Conservation (phyloP, 441 rosid species). For the Hura crepitans region DNA sequence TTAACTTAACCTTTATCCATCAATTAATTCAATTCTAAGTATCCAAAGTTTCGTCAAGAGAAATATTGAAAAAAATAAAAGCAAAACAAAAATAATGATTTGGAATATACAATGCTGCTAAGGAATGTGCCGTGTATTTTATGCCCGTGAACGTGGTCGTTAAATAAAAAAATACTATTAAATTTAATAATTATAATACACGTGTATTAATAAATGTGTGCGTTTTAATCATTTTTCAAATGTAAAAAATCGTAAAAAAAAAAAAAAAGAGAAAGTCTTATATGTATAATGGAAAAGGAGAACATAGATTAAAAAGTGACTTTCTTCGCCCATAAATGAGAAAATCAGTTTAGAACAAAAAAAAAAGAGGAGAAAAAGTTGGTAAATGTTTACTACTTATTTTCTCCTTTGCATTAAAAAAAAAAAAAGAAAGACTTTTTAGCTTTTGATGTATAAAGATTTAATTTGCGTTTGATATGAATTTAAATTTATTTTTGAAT, state of each 20-base stretch:
- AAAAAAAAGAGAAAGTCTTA: neutral
- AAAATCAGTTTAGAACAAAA: no score
- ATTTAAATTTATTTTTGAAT: no score
- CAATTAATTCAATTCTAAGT: neutral
- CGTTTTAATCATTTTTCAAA: no score
- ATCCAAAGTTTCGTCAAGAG: neutral
- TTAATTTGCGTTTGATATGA: no score
- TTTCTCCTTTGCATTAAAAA: neutral
- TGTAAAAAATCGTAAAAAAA: neutral
- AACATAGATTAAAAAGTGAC: conserved; percentile 1
- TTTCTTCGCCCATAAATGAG: conserved; percentile 1
- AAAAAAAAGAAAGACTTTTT: neutral
- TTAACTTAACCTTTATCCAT: neutral
- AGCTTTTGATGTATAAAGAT: no score
- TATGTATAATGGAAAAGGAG: neutral
- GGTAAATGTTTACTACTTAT: no score
- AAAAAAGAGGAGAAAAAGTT: neutral
- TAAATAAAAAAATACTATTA: no score
- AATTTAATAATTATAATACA: no score
- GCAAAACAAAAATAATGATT: no score
- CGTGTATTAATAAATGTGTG: no score
- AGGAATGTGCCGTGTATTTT: neutral
- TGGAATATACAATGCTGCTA: neutral
- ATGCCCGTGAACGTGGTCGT: no score
- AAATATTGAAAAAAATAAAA: neutral